Base-by-base conservation (phyloP, 2,329 filamentous ascomycete species). In the Sphaerostilbella broomeana region DNA sequence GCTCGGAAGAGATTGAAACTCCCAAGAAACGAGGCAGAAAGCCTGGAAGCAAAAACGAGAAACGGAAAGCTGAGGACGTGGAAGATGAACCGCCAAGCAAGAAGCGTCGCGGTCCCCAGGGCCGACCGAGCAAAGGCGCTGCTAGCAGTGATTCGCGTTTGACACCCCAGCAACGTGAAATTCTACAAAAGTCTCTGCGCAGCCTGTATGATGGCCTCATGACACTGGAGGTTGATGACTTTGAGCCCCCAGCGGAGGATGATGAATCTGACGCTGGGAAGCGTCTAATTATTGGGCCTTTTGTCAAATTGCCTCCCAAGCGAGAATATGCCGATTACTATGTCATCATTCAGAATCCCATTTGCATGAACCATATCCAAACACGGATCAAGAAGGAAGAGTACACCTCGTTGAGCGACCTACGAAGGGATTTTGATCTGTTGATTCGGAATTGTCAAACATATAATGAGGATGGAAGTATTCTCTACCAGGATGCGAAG, bases 331-430 rank as follows among this genome's bases (percentile, higher is more conserved):
- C 87, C 18, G 89, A 97, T 59, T 98, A 98, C 68, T 98, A 95
- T 60, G 68, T 90, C 58, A 79, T 95, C 61, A 98, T 98, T 60
- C 78, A 83, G 57, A 83, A 81, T 39, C 92, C 92, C 1, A 95
- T 98, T 56, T 90, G 86, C 57, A 95, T 97, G 84, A 92, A 95
- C 52, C 81, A 88, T 60, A 95, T 98, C 56, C 80, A 86, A 59
- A 86, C 84, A 59, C 90, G 87, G 70, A 95, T 98, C 67, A 95
- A 95, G 69, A 90, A 86, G 63, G 86, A 94, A 56, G 86, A 95
- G 57, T 98, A 98, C 62, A 79, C 77, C 51, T 84, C 76, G 54
- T 65, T 95, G 45, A 79, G 77, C 56, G 86, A 89, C 51, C 79
- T 98, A 72, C 76, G 79, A 40, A 79, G 77, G 50, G 94, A 98